phyloP scores from a whole-genome alignment of 768 basidiomycete species.

The Auriscalpium vulgare region DNA sequence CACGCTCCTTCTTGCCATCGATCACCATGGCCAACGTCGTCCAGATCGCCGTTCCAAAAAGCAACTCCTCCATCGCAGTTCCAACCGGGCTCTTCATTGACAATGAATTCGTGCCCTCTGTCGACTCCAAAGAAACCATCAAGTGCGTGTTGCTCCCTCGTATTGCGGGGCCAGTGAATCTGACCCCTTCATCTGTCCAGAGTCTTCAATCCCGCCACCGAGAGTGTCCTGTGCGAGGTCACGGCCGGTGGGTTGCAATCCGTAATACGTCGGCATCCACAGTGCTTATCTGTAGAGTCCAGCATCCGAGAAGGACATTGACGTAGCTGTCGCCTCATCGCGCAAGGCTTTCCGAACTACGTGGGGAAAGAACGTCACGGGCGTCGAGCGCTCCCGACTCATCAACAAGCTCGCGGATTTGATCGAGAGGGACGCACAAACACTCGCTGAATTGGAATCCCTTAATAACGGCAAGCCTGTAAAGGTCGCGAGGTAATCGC shows the following conservation, averaged over 20 bases:
- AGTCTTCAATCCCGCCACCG: slow-evolving; percentile 65
- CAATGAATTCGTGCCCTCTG: slow-evolving; percentile 78
- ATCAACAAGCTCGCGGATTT: slow-evolving; percentile 84
- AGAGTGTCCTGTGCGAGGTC: slow-evolving; percentile 62
- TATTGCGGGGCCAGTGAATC: no score
- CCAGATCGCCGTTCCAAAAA: slow-evolving; percentile 20
- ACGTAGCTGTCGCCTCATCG: slow-evolving; percentile 77
- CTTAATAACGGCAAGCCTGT: slow-evolving; percentile 93
- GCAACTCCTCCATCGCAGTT: slow-evolving; percentile 39
- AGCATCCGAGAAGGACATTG: slow-evolving; percentile 73
- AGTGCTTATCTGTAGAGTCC: neutral
- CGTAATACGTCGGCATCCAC: neutral
- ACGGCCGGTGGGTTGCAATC: slow-evolving; percentile 32
- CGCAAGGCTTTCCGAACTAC: slow-evolving; percentile 75
- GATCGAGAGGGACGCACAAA: slow-evolving; percentile 77
- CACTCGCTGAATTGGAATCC: slow-evolving; percentile 76
- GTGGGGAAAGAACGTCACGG: slow-evolving; percentile 88
- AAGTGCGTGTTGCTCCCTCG: slow-evolving; percentile 33
- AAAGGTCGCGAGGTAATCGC: slow-evolving; percentile 38
- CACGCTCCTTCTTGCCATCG: neutral
- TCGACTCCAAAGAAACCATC: slow-evolving; percentile 57
- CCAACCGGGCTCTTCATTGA: slow-evolving; percentile 88
- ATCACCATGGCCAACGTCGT: slow-evolving; percentile 14
- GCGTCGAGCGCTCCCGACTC: slow-evolving; percentile 71
- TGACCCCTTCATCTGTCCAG: neutral